Percentiles rank a stretch among this genome's conserved stretches.
Evolutionary conservation across 148 eudicot species (phyloP).

Genomic region (Chenopodium berlandieri): DNA sequence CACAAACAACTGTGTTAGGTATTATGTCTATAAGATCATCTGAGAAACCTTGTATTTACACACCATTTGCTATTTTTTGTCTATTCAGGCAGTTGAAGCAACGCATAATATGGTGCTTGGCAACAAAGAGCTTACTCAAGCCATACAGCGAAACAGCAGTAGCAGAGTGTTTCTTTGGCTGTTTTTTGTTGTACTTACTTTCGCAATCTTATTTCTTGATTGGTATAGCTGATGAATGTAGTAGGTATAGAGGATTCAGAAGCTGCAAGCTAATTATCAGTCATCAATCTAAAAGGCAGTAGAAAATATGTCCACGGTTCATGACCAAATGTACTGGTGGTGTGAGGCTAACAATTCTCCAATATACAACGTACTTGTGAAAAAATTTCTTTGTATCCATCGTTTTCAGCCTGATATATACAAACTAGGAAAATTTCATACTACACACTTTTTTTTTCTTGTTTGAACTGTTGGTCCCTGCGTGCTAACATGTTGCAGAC

Average conservation of each 20-base stretch:
- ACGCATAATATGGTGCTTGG: constrained; percentile 84
- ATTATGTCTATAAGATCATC: not conserved
- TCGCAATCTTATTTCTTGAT: constrained; percentile 81
- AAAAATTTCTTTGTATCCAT: too few species aligned
- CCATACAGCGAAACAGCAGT: constrained; percentile 83
- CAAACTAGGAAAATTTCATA: too few species aligned
- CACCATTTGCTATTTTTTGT: constrained; percentile 2
- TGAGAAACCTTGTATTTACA: not conserved
- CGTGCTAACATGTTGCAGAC: too few species aligned
- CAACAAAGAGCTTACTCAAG: constrained; percentile 82
- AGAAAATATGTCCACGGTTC: not conserved
- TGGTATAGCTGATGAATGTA: constrained; percentile 66
- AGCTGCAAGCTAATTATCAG: not conserved
- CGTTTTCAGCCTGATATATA: too few species aligned
- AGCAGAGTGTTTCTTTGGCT: constrained; percentile 90
- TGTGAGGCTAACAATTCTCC: not conserved
- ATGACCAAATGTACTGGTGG: not conserved
- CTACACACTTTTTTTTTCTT: too few species aligned
- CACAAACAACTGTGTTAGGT: not conserved
- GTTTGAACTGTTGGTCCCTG: too few species aligned
- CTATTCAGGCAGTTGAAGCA: constrained; percentile 80
- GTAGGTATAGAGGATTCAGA: not conserved
- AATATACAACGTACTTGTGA: too few species aligned
- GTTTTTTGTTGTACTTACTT: constrained; percentile 74
- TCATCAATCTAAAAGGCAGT: not conserved